These are phyloP conservation scores for Aspergillus aculeatus DNA, from an alignment of 2,329 filamentous ascomycete species.

Conservation along the genomic window DNA sequence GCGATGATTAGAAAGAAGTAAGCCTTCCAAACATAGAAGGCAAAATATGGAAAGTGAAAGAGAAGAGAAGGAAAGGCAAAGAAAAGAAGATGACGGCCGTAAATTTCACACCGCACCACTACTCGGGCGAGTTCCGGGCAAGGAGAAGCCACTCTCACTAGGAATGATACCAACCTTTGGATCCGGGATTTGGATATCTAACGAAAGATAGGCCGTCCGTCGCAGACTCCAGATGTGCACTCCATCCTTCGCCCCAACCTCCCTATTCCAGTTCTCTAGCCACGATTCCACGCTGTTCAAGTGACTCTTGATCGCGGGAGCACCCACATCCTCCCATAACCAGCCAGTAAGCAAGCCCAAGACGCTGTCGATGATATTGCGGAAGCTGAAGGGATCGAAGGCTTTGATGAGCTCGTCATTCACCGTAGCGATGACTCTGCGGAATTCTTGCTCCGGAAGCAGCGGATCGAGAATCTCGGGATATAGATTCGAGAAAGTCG, in stretches of 20 bases:
- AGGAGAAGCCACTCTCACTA: constrained; percentile 34
- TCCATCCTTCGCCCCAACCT: constrained; percentile 57
- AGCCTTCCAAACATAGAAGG: neutral
- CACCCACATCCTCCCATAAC: constrained; percentile 88
- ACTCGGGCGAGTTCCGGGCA: constrained; percentile 36
- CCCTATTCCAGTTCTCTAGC: constrained; percentile 82
- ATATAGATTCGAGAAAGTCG: constrained; percentile 91
- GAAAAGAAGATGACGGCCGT: constrained; percentile 11
- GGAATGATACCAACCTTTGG: constrained; percentile 49
- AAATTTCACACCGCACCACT: constrained; percentile 23
- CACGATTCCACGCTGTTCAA: constrained; percentile 71
- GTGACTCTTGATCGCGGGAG: constrained; percentile 71
- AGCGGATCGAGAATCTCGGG: constrained; percentile 92
- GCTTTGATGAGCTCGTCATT: constrained; percentile 74
- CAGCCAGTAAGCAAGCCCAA: constrained; percentile 84
- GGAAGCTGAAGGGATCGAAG: constrained; percentile 73
- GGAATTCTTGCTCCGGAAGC: constrained; percentile 81
- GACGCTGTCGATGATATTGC: constrained; percentile 76
- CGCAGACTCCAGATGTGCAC: constrained; percentile 77
- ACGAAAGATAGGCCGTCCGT: constrained; percentile 79
- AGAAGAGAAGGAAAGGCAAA: constrained; percentile 20
- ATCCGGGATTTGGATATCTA: constrained; percentile 53
- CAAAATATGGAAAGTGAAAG: constrained; percentile 13
- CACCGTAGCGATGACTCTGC: constrained; percentile 74
- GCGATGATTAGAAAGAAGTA: neutral